These are phyloP conservation scores for Aspergillus cavernicola DNA, from an alignment of 495 filamentous ascomycete species.

Conservation along the genomic window DNA sequence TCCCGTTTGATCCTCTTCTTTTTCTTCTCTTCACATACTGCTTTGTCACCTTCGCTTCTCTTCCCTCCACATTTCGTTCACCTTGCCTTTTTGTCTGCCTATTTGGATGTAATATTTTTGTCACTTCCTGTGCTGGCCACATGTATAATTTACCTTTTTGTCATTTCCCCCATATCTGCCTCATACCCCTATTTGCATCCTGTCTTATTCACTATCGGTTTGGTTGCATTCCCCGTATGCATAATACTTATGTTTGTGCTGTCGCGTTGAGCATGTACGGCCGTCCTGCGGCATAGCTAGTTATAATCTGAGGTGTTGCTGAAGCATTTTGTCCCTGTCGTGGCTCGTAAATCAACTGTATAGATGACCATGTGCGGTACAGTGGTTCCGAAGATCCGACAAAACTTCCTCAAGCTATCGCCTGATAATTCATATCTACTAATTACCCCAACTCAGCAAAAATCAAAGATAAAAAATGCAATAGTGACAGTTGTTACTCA, in stretches of 20 bases:
- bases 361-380: too few relatives aligned
- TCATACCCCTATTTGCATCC: slow-evolving; percentile 27
- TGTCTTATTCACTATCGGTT: slow-evolving; percentile 13
- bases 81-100: slow-evolving; percentile 19
- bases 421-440: too few relatives aligned
- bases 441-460: too few relatives aligned
- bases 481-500: too few relatives aligned
- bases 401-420: too few relatives aligned
- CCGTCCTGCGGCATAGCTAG: slow-evolving; percentile 20
- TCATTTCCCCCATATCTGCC: slow-evolving; percentile 24
- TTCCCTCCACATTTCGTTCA: slow-evolving; percentile 13
- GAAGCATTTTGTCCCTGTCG: slow-evolving; percentile 1
- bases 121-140: slow-evolving; percentile 27
- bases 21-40: slow-evolving; percentile 23
- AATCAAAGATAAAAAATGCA: too few relatives aligned
- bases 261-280: slow-evolving; percentile 17
- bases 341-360: too few relatives aligned
- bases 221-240: slow-evolving; percentile 17
- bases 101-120: slow-evolving; percentile 22
- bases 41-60: slow-evolving; percentile 6
- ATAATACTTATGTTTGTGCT: slow-evolving; percentile 18
- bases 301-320: slow-evolving; percentile 19
- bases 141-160: slow-evolving; percentile 30
- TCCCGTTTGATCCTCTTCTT: slow-evolving; percentile 10
- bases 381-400: too few relatives aligned